Conservation (phyloP, 352 stramenopile genomes). For the Elongisporangium anandrum region DNA sequence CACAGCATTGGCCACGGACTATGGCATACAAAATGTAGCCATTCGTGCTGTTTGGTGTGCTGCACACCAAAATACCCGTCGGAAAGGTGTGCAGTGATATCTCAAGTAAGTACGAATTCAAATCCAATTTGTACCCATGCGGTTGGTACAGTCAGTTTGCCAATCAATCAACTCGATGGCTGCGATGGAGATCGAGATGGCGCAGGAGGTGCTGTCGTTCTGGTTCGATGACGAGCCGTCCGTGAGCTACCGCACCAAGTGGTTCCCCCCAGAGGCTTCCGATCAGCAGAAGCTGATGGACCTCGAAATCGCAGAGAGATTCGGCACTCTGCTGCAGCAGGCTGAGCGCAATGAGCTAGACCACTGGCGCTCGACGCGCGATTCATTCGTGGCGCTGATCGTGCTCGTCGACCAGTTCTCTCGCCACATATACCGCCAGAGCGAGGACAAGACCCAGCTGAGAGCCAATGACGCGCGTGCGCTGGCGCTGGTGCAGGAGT, state of each 20-base stretch:
- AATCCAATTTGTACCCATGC: background rate
- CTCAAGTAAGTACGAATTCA: background rate
- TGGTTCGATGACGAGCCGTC: constrained; percentile 55
- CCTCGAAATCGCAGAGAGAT: constrained; percentile 27
- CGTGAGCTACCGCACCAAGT: constrained; percentile 53
- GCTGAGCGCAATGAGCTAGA: constrained; percentile 46
- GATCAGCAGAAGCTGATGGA: constrained; percentile 43
- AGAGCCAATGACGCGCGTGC: constrained; percentile 43
- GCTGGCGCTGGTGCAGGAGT: constrained; percentile 34
- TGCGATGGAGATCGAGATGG: background rate
- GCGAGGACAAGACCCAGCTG: constrained; percentile 15
- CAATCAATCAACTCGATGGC: background rate
- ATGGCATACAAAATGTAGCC: background rate
- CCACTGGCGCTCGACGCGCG: constrained; percentile 30
- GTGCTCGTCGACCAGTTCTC: constrained; percentile 88
- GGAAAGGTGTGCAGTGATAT: constrained; percentile 1
- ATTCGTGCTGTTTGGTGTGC: constrained; percentile 23
- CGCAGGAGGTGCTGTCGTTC: constrained; percentile 39
- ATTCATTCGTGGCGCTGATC: constrained; percentile 69
- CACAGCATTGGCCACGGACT: background rate
- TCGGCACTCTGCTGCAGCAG: constrained; percentile 29
- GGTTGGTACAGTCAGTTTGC: background rate
- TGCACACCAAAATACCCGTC: constrained; percentile 36
- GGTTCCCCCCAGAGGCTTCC: constrained; percentile 53
- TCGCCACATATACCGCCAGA: constrained; percentile 63